Evolutionary conservation across 305 asterid species (phyloP).

Genomic region (Fraxinus platypoda): DNA sequence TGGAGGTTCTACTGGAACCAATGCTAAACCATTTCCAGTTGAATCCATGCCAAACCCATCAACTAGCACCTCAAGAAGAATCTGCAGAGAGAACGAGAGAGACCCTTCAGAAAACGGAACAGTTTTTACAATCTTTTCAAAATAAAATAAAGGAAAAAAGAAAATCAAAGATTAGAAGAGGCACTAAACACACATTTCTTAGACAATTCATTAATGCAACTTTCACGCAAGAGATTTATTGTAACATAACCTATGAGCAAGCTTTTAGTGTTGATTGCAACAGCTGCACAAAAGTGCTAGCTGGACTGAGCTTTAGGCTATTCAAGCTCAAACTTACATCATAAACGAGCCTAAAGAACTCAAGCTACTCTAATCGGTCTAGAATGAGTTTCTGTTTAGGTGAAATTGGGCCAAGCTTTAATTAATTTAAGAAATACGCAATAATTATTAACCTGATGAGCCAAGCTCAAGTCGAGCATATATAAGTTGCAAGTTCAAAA

Average conservation of each 20-base stretch:
- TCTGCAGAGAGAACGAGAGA: conserved; percentile 39
- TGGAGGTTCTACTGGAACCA: conserved; percentile 75
- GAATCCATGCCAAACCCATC: conserved; percentile 70
- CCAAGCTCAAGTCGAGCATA: background rate
- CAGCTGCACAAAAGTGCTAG: background rate
- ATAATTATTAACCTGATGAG: background rate
- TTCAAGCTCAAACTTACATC: background rate
- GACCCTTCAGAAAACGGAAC: background rate
- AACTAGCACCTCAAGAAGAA: conserved; percentile 74
- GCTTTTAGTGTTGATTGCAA: background rate
- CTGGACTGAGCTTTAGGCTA: background rate
- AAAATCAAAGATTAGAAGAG: background rate
- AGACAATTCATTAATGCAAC: background rate
- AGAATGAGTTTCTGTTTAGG: background rate
- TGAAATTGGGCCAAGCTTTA: background rate
- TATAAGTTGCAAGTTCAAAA: background rate
- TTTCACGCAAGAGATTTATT: background rate
- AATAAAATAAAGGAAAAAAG: background rate
- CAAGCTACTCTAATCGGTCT: background rate
- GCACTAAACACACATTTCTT: background rate
- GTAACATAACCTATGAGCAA: background rate
- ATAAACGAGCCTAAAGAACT: background rate
- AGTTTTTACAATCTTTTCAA: background rate
- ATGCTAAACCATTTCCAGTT: conserved; percentile 74
- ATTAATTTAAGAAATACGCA: background rate